phyloP scores from a whole-genome alignment of 495 filamentous ascomycete species.

The Pseudotulostoma volvatum region DNA sequence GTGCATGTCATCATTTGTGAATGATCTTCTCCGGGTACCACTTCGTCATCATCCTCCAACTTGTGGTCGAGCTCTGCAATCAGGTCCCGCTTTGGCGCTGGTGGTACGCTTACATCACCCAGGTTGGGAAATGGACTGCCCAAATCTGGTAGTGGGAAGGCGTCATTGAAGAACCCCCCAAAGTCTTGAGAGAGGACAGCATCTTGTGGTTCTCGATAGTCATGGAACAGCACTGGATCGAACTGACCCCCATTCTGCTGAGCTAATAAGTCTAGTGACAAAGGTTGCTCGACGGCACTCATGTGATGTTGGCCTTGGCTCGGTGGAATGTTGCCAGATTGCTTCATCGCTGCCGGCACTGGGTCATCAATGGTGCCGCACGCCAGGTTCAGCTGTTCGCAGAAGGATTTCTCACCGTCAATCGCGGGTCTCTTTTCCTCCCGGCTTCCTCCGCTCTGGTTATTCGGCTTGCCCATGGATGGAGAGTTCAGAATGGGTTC shows the following conservation, averaged over 20 bases:
- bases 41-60: constrained; percentile 51
- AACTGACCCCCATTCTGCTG: constrained; percentile 80
- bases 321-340: constrained; percentile 17
- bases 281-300: constrained; percentile 13
- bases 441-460: constrained; percentile 18
- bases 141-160: constrained; percentile 62
- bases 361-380: constrained; percentile 58
- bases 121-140: constrained; percentile 55
- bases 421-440: constrained; percentile 18
- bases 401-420: constrained; percentile 47
- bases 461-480: constrained; percentile 40
- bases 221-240: constrained; percentile 80
- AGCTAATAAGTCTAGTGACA: constrained; percentile 57
- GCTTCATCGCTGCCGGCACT: constrained; percentile 32
- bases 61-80: constrained; percentile 55
- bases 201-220: constrained; percentile 83
- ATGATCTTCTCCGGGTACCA: constrained; percentile 46
- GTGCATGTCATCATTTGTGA: constrained; percentile 64
- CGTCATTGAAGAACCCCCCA: constrained; percentile 74
- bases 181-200: constrained; percentile 52
- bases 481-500: constrained; percentile 47
- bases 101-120: constrained; percentile 24
- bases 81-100: constrained; percentile 47
- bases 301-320: constrained; percentile 9
- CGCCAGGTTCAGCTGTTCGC: constrained; percentile 53